Base-by-base conservation (phyloP, 306 rosid genomes). In the Rubus idaeus region DNA sequence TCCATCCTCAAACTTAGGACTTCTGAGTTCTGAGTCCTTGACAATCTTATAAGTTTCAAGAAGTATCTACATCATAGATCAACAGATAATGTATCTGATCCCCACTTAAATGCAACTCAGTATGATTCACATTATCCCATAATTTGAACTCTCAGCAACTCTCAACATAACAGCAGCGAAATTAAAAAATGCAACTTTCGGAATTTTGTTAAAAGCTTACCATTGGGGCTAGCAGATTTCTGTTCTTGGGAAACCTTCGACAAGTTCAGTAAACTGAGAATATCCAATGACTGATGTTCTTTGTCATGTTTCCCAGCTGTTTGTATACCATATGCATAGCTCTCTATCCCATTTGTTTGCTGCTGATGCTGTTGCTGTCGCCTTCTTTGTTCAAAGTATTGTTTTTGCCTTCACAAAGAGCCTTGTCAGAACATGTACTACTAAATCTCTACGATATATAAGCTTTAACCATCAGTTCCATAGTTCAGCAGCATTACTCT, bases 341-440 rank as follows among this genome's bases (percentile, higher is more conserved):
- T 81, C 84, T 87, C 94, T 44, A 81, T 79, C 8, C 81, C 89
- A 65, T 46, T 79, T 64, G 86, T 79, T 69, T 75, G 91, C 84
- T 73, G 82, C 79, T 85, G 88, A 74, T 81, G 86, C 77, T 94
- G 93, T 44, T 80, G 86, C 41, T 85, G 91, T 50, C 90, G 89
- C 83, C 83, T 95, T 87, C 85, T 89, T 89, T 95, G 98, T 80
- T 95, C 97, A 62, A 95, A 92, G 79, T 90, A 92, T 78, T 95
- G 97, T 81, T 90, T 95, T 89, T 95, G 98, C 89, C 98, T 95
- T 71, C 66, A 46, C 42, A 61, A 84, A 61, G 80, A 75, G 65
- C 63, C 76, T 9, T 60, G 17, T 80, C 67, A 58, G 49, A 73
- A 64, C 62, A 44, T 57, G 41, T 63, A 78, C 45, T 72, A 61